Conservation (phyloP, 1,139 yeast species). For the Pichia sp. region DNA sequence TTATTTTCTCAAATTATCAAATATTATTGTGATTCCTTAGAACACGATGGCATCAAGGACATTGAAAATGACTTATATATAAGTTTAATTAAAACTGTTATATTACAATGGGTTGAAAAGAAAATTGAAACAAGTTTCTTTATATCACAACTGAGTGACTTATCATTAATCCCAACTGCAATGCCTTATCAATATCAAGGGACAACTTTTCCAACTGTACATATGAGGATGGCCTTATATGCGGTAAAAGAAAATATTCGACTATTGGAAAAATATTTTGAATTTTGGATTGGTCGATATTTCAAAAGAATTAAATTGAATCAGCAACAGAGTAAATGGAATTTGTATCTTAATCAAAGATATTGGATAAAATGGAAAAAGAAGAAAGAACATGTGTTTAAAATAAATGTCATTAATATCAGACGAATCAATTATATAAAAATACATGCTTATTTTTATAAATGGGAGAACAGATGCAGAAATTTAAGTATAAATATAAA, state of each 20-base stretch:
- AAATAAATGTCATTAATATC: not conserved
- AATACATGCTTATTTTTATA: not conserved
- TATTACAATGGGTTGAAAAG: constrained; percentile 18
- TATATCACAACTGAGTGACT: constrained; percentile 11
- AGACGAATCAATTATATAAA: not conserved
- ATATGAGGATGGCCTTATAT: constrained; percentile 26
- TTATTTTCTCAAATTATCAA: constrained; percentile 23
- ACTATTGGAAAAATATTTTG: constrained; percentile 17
- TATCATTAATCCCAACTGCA: constrained; percentile 18
- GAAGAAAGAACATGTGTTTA: not conserved
- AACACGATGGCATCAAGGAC: constrained; percentile 11
- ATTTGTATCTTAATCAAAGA: not conserved
- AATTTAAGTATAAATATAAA: not conserved
- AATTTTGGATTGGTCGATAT: constrained; percentile 17
- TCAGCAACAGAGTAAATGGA: too few relatives aligned
- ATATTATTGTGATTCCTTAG: constrained; percentile 18
- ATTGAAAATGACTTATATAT: constrained; percentile 21
- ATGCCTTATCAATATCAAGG: constrained; percentile 17
- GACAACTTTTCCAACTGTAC: constrained; percentile 18
- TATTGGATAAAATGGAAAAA: constrained; percentile 7
- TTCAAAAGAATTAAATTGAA: too few relatives aligned
- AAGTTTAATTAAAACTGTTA: constrained; percentile 15
- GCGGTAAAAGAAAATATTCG: constrained; percentile 17
- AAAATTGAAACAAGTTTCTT: constrained; percentile 14
- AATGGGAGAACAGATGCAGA: not conserved